Evolutionary conservation across 75 land plant genomes (phyloP).

Genomic region (Selaginella tamariscina): DNA sequence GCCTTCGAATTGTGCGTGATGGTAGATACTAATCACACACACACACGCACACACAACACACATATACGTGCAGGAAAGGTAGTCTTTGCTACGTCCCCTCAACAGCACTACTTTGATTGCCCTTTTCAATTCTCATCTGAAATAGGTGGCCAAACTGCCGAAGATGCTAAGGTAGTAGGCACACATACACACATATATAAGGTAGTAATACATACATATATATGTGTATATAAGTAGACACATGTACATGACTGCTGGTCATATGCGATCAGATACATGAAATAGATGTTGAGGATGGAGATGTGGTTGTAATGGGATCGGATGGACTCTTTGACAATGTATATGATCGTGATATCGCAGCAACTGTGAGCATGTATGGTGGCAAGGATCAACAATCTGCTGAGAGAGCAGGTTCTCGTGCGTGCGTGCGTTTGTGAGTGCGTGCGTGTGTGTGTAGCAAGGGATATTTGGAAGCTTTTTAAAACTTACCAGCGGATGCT

Average conservation of each 20-base stretch:
- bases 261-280: constrained; percentile 41
- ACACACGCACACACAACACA: too few species aligned
- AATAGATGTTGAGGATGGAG: constrained; percentile 51
- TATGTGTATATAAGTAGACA: too few species aligned
- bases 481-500: constrained; percentile 50
- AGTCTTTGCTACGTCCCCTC: constrained; percentile 69
- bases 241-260: too few species aligned
- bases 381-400: constrained; percentile 30
- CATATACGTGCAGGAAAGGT: constrained; percentile 52
- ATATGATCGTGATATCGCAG: constrained; percentile 71
- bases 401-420: constrained; percentile 69
- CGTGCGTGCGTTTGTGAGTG: too few species aligned
- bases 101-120: constrained; percentile 94
- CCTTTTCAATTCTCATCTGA: constrained; percentile 92
- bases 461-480: background rate
- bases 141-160: constrained; percentile 58
- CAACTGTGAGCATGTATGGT: constrained; percentile 23
- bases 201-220: too few species aligned
- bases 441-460: too few species aligned
- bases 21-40: too few species aligned
- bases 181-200: too few species aligned
- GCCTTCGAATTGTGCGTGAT: constrained; percentile 55
- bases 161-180: constrained; percentile 62
- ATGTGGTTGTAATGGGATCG: constrained; percentile 79
- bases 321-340: constrained; percentile 97